Percentiles rank a stretch among this genome's conserved stretches.
Conservation (phyloP, 2,329 filamentous ascomycete species). For the Penicillium sp. region DNA sequence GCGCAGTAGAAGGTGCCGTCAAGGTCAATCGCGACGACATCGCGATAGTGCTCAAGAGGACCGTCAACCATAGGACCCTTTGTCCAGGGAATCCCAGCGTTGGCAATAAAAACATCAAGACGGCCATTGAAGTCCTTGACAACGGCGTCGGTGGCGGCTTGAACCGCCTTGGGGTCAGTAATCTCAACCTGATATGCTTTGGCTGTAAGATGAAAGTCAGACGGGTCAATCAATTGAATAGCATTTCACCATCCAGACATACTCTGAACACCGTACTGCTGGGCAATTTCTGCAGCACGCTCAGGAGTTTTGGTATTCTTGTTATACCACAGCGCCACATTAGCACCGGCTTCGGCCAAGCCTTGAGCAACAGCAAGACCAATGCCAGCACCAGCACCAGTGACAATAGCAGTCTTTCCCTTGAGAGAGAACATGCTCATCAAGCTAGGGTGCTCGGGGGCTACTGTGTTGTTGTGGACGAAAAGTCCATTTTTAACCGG, state of each 20-base stretch:
- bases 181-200: constrained; percentile 52
- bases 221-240: not conserved
- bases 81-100: constrained; percentile 73
- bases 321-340: constrained; percentile 72
- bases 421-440: constrained; percentile 67
- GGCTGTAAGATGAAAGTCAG: constrained; percentile 28
- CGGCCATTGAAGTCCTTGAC: constrained; percentile 68
- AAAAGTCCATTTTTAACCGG: constrained; percentile 50
- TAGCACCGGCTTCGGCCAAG: constrained; percentile 67
- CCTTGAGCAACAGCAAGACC: constrained; percentile 63
- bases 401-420: constrained; percentile 67
- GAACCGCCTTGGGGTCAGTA: constrained; percentile 42
- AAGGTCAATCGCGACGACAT: constrained; percentile 69
- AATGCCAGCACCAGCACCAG: constrained; percentile 68
- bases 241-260: constrained; percentile 1
- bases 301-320: constrained; percentile 63
- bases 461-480: constrained; percentile 55
- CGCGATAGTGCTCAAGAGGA: constrained; percentile 60
- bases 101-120: constrained; percentile 76
- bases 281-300: constrained; percentile 62
- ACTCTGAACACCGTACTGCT: constrained; percentile 64
- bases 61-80: constrained; percentile 67
- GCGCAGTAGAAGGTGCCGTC: constrained; percentile 78
- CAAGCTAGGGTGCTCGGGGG: constrained; percentile 49
- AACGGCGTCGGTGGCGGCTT: constrained; percentile 42